These are phyloP conservation scores for Starmerella cellae DNA, from an alignment of 805 yeast genomes.

Conservation along the genomic window DNA sequence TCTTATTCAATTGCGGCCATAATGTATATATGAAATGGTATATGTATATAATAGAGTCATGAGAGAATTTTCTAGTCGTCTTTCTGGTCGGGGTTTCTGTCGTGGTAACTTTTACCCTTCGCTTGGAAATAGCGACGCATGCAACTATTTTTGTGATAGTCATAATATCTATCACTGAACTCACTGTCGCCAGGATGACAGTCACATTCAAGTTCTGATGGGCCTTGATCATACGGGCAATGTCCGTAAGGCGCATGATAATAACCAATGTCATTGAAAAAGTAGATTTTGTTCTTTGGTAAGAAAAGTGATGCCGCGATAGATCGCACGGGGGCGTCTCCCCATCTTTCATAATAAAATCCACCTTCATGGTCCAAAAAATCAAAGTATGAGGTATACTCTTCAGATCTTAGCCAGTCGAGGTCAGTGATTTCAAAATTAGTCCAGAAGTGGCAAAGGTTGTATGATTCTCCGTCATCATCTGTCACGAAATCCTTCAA, in stretches of 20 bases:
- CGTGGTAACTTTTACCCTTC: slow-evolving; percentile 15
- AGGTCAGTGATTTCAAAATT: slow-evolving; percentile 73
- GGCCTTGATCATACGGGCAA: slow-evolving; percentile 54
- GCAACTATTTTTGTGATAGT: slow-evolving; percentile 20
- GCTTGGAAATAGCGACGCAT: slow-evolving; percentile 19
- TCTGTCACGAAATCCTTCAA: slow-evolving; percentile 57
- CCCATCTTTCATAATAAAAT: slow-evolving; percentile 92
- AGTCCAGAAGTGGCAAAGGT: slow-evolving; percentile 80
- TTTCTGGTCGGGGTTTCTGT: slow-evolving; percentile 10
- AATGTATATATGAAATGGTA: too few species aligned
- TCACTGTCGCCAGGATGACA: slow-evolving; percentile 27
- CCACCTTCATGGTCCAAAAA: slow-evolving; percentile 71
- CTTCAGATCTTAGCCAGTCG: slow-evolving; percentile 60
- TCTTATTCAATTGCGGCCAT: too few species aligned
- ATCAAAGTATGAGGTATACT: slow-evolving; percentile 58
- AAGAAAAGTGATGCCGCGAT: slow-evolving; percentile 72
- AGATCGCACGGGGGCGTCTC: slow-evolving; percentile 85
- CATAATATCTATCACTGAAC: slow-evolving; percentile 13
- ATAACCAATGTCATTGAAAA: slow-evolving; percentile 70
- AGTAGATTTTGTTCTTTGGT: slow-evolving; percentile 56
- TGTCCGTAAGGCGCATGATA: slow-evolving; percentile 52
- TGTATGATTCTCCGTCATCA: slow-evolving; percentile 55
- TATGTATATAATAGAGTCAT: too few species aligned
- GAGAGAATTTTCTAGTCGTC: too few species aligned
- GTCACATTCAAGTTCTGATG: slow-evolving; percentile 40